phyloP scores from a whole-genome alignment of 768 basidiomycete species.

The Leccinum barrowsii region DNA sequence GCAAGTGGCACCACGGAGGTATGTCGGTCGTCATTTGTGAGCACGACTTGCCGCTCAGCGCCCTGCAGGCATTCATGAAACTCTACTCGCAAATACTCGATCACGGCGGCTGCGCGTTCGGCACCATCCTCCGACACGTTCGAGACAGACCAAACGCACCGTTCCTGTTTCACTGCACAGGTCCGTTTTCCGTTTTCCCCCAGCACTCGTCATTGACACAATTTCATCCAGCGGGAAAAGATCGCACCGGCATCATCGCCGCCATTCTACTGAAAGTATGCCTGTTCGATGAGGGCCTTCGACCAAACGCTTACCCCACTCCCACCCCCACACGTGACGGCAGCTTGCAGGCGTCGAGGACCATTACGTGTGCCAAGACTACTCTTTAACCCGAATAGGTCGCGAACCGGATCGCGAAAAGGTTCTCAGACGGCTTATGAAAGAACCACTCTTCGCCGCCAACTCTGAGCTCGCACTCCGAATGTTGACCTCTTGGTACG shows the following conservation, averaged over 20 bases:
- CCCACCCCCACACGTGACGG: neutral
- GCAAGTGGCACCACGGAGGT: conserved; percentile 81
- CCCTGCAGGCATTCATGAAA: conserved; percentile 68
- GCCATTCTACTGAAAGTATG: conserved; percentile 68
- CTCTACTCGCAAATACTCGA: conserved; percentile 80
- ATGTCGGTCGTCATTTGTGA: neutral
- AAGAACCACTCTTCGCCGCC: conserved; percentile 70
- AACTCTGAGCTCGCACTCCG: conserved; percentile 76
- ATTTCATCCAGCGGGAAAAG: conserved; percentile 60
- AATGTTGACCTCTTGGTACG: conserved; percentile 75
- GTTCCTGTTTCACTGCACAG: conserved; percentile 76
- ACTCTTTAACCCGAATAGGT: conserved; percentile 73
- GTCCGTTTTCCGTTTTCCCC: conserved; percentile 20
- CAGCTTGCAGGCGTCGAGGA: conserved; percentile 74
- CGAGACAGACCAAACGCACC: conserved; percentile 63
- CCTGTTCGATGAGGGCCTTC: neutral
- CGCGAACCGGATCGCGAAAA: conserved; percentile 73
- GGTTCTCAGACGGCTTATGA: conserved; percentile 63
- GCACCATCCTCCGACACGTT: conserved; percentile 68
- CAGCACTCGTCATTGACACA: neutral
- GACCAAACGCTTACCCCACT: neutral
- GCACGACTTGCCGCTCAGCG: neutral
- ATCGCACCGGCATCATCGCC: conserved; percentile 74
- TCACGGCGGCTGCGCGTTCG: conserved; percentile 64
- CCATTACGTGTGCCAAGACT: conserved; percentile 64